Evolutionary conservation across 2,329 filamentous ascomycete genomes (phyloP).

Genomic region (Knufia fluminis): DNA sequence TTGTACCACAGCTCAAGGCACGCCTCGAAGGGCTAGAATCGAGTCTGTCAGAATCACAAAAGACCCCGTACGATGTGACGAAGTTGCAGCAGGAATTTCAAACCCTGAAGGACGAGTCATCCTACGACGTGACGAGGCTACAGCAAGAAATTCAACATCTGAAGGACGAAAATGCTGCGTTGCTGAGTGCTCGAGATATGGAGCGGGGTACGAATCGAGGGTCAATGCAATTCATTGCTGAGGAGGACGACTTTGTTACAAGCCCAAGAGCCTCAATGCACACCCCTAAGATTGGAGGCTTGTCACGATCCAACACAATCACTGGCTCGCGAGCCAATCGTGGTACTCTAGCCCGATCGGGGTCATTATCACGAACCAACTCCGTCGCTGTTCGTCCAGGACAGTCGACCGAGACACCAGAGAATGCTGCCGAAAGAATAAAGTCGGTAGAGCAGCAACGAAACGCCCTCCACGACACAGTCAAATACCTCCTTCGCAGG

Average conservation of each 20-base stretch:
- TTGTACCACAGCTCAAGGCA: constrained; percentile 68
- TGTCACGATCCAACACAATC: constrained; percentile 21
- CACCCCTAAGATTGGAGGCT: constrained; percentile 15
- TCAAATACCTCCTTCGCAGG: constrained; percentile 75
- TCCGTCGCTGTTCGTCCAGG: constrained; percentile 39
- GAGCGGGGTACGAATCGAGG: constrained; percentile 40
- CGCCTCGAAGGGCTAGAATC: constrained; percentile 51
- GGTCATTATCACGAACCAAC: constrained; percentile 51
- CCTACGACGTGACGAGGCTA: constrained; percentile 73
- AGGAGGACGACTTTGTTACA: constrained; percentile 41
- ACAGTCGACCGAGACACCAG: constrained; percentile 49
- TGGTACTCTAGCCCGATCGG: constrained; percentile 43
- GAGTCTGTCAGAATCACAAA: constrained; percentile 52
- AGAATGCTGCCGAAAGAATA: constrained; percentile 65
- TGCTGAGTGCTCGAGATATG: constrained; percentile 39
- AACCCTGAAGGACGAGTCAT: constrained; percentile 33
- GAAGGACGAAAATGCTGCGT: constrained; percentile 38
- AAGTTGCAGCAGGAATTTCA: constrained; percentile 61
- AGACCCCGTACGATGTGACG: constrained; percentile 66
- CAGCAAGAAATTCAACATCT: constrained; percentile 74
- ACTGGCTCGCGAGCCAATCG: constrained; percentile 57
- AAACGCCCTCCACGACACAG: constrained; percentile 78
- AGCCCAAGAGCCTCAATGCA: constrained; percentile 42
- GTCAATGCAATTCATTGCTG: constrained; percentile 52
- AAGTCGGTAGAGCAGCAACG: constrained; percentile 92